Conservation (phyloP, 768 basidiomycete genomes). For the Agaricus subrufescens region DNA sequence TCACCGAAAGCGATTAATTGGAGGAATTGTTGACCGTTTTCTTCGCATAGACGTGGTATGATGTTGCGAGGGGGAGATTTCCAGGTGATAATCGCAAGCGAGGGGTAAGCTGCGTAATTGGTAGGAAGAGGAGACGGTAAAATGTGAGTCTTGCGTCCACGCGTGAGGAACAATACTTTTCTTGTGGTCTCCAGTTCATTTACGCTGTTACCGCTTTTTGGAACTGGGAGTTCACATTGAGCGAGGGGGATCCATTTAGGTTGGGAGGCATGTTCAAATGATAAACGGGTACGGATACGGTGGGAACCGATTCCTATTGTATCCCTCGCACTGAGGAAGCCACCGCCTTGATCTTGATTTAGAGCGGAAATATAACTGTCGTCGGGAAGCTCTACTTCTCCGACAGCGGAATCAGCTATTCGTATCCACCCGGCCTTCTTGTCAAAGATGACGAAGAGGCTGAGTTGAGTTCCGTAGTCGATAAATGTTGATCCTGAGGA, state of each 20-base stretch:
- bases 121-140: constrained; percentile 64
- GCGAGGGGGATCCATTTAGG: constrained; percentile 47
- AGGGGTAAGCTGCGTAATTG: constrained; percentile 37
- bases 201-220: constrained; percentile 13
- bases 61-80: constrained; percentile 51
- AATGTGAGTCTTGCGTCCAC: constrained; percentile 65
- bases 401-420: constrained; percentile 73
- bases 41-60: constrained; percentile 42
- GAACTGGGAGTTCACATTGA: constrained; percentile 41
- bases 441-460: constrained; percentile 81
- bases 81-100: constrained; percentile 58
- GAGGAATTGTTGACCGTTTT: constrained; percentile 38
- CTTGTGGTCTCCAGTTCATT: constrained; percentile 23
- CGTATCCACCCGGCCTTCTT: constrained; percentile 87
- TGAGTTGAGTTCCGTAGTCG: constrained; percentile 66
- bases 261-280: constrained; percentile 20
- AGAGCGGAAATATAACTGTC: constrained; percentile 25
- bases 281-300: constrained; percentile 25
- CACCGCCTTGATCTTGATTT: constrained; percentile 13
- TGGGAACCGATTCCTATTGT: constrained; percentile 20
- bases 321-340: constrained; percentile 23
- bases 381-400: constrained; percentile 66
- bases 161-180: constrained; percentile 61
- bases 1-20: constrained; percentile 70
- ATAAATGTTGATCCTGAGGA: constrained; percentile 20